Evolutionary conservation across 176 grass and related monocot genomes (phyloP), one percentile per base, ranked within the genome.

Genomic region (Miscanthus lutarioriparius): DNA sequence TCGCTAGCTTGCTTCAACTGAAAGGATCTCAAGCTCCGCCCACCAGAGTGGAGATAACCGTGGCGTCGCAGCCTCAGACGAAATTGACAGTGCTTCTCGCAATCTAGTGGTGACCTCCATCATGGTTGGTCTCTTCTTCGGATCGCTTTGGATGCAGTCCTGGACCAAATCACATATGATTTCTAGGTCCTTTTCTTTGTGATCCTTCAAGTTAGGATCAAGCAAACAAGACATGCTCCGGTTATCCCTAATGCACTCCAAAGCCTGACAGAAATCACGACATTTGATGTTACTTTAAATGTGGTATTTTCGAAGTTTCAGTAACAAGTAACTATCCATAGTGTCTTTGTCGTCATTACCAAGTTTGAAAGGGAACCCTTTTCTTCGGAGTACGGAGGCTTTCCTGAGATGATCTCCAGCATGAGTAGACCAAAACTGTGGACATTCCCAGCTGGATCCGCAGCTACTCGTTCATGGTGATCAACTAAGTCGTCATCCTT

Each of bases 11-110:
- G 93, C 91, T 94, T 99, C 93, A 58, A 90, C 91, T 33, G 97
- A 94, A 71, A 99, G 97, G 73, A 99, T 96, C 91, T 99, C 97
- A 67, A 99, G 91, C 85, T 99, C 96, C 17, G 96, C 96, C 96
- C 96, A 99, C 96, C 96, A 99, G 76, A 99, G 96, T 14, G 96
- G 96, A 68, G 93, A 99, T 65, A 94, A 82, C 38, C 91, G 92
- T 0, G 96, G 96, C 0, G 88, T 92, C 56, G 96, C 93, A 45
- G 93, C 91, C 82, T 99, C 93, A 2, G 96, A 89, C n/a, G 93
- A 89, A 85, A 99, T 96, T 15, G 73, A 66, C 23, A 94, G 20
- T 16, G 81, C 85, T 76, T 89, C 91, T 41, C 83, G 70, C 66
- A 99, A 72, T 79, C 70, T 96, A 53, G 84, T 84, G 49, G 86